Percentiles rank a stretch among this genome's conserved stretches.
Conservation (phyloP, 768 basidiomycete species). For the Lentinula detonsa region DNA sequence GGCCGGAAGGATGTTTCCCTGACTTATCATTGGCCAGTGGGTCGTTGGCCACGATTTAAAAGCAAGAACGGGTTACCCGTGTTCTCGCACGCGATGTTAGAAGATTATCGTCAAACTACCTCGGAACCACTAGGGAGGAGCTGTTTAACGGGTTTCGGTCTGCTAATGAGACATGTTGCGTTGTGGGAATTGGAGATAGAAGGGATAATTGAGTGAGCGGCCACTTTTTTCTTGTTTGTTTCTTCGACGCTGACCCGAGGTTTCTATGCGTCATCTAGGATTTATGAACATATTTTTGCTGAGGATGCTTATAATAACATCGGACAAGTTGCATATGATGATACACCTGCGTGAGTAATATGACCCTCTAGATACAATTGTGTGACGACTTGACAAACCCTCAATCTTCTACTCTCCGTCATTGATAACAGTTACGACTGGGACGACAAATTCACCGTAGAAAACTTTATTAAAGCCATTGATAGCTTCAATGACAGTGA, state of each 20-base stretch:
- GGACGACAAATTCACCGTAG: constrained; percentile 9
- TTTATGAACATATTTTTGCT: constrained; percentile 5
- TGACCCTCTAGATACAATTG: not conserved
- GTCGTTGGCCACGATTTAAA: not conserved
- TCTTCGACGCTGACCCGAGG: not conserved
- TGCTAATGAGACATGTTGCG: constrained; percentile 14
- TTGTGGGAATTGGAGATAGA: constrained; percentile 11
- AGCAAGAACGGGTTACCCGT: constrained; percentile 1
- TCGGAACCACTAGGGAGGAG: not conserved
- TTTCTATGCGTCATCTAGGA: not conserved
- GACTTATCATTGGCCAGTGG: constrained; percentile 9
- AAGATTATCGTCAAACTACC: constrained; percentile 2
- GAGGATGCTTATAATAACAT: constrained; percentile 7
- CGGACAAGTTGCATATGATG: constrained; percentile 11
- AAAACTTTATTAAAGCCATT: constrained; percentile 6
- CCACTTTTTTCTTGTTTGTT: not conserved
- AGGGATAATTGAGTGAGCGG: not conserved
- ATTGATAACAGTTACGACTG: constrained; percentile 9
- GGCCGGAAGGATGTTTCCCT: not conserved
- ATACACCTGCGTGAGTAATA: constrained; percentile 9
- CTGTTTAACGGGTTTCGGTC: constrained; percentile 9
- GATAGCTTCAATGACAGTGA: constrained; percentile 9
- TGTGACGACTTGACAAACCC: too few relatives aligned
- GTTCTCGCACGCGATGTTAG: constrained; percentile 10
- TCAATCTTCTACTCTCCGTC: not conserved